These are phyloP conservation scores for Tribonema minus DNA, from an alignment of 108 stramenopile genomes.

Conservation along the genomic window DNA sequence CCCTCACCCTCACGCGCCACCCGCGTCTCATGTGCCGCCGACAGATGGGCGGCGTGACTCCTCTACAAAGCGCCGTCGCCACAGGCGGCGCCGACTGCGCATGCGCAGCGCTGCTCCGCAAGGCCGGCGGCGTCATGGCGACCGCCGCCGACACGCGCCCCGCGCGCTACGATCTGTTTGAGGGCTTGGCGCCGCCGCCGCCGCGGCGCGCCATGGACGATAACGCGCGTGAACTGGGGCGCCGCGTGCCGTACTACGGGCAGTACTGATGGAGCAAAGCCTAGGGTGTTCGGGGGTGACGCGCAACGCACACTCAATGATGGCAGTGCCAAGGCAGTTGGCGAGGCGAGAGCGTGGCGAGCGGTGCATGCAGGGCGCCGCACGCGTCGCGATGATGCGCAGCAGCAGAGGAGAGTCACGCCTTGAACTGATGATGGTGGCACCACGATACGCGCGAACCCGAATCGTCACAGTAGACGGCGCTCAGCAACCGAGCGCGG, in stretches of 20 bases:
- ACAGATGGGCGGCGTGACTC: not conserved
- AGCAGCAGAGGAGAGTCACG: not conserved
- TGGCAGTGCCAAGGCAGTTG: too few relatives aligned
- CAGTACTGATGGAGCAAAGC: too few relatives aligned
- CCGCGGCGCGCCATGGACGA: not conserved
- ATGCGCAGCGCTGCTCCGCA: not conserved
- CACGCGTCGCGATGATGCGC: not conserved
- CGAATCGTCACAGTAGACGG: too few relatives aligned
- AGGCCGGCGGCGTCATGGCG: not conserved
- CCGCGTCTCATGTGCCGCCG: too few relatives aligned
- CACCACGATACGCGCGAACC: too few relatives aligned
- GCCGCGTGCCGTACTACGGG: not conserved
- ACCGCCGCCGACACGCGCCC: not conserved
- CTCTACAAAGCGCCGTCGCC: not conserved
- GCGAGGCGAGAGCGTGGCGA: too few relatives aligned
- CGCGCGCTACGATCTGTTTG: not conserved
- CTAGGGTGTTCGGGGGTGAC: not conserved
- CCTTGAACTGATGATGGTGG: not conserved
- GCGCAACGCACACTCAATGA: not conserved
- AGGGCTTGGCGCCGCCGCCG: not conserved
- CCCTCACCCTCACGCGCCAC: too few relatives aligned
- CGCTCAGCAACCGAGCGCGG: too few relatives aligned
- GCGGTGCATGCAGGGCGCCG: not conserved
- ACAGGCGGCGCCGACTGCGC: not conserved
- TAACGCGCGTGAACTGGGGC: not conserved